Base-by-base conservation (phyloP, 1,139 yeast species). In the Saccharomycopsis hybrid region DNA sequence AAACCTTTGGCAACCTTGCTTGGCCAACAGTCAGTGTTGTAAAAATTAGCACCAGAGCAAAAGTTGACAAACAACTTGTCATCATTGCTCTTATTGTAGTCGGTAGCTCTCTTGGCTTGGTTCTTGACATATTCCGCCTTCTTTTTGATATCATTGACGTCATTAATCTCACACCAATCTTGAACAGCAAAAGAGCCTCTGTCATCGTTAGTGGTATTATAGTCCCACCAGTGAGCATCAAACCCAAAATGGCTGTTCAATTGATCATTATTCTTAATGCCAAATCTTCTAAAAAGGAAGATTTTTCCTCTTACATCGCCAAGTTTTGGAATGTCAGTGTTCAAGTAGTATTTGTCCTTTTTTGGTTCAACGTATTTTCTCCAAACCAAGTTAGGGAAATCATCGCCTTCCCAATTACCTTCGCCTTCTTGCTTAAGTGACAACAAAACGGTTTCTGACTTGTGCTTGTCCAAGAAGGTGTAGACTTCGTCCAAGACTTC, bases 351-450 rank as follows among this genome's bases (percentile, higher is more conserved):
- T 54, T 69, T 72, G 58, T 77, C 73, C 62, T 76, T 68, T 57
- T 73, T 61, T 36, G 72, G 72, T 44, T 67, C 67, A 55, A 85
- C 64, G 59, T 79, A 84, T 46, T 69, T 67, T 59, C 79, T 78
- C 82, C 85, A 80, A 53, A 85, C 72, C 50, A 76, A 69, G 58
- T 78, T 77, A 36, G 80, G 79, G 61, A 85, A 83, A 61, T 83
- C 90, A 59, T 82, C 86, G 55, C 78, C 74, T 60, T 80, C 73
- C 86, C 88, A 82, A n/a, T 58, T 56, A 53, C 80, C 77, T 13
- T 78, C 67, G 42, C 94, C 94, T 65, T 85, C 94, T 61, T 82
- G 86, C 62, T 85, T 85, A 55, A 85, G 65, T 1, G 90, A 82
- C 9, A 85, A 77, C 53, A 85, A 64, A 8, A 82, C 86, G 8